These are phyloP conservation scores for Wickerhamomyces pijperi DNA, from an alignment of 805 yeast species.

Conservation along the genomic window DNA sequence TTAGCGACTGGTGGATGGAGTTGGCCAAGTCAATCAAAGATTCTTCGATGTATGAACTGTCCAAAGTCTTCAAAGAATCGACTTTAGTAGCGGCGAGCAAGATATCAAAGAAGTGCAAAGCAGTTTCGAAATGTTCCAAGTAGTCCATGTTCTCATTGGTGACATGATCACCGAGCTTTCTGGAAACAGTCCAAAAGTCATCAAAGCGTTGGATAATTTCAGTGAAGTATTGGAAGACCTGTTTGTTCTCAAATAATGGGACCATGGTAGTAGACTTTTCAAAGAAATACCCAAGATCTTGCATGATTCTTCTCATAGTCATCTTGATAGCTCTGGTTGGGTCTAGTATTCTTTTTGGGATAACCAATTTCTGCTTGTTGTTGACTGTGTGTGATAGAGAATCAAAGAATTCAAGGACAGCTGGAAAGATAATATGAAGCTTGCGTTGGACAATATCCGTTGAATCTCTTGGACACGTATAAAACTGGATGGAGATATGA, in stretches of 20 bases:
- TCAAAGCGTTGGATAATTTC: slow-evolving; percentile 43
- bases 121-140: slow-evolving; percentile 36
- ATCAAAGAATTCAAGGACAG: slow-evolving; percentile 32
- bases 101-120: slow-evolving; percentile 31
- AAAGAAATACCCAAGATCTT: slow-evolving; percentile 11
- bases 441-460: slow-evolving; percentile 28
- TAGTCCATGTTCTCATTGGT: slow-evolving; percentile 42
- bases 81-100: slow-evolving; percentile 23
- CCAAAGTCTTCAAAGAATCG: not conserved
- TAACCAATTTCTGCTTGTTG: slow-evolving; percentile 16
- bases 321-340: slow-evolving; percentile 5
- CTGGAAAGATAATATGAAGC: slow-evolving; percentile 31
- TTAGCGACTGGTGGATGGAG: not conserved
- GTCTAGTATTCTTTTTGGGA: slow-evolving; percentile 5
- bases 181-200: slow-evolving; percentile 40
- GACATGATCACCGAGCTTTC: slow-evolving; percentile 63
- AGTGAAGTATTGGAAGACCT: slow-evolving; percentile 26
- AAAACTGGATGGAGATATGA: slow-evolving; percentile 71
- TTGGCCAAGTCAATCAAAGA: not conserved
- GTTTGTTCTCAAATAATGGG: slow-evolving; percentile 20
- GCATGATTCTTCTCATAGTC: slow-evolving; percentile 7
- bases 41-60: not conserved
- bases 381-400: slow-evolving; percentile 23
- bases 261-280: slow-evolving; percentile 21
- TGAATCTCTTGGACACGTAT: slow-evolving; percentile 81